Conservation (phyloP, 2,329 filamentous ascomycete genomes). For the Coniella vitis region DNA sequence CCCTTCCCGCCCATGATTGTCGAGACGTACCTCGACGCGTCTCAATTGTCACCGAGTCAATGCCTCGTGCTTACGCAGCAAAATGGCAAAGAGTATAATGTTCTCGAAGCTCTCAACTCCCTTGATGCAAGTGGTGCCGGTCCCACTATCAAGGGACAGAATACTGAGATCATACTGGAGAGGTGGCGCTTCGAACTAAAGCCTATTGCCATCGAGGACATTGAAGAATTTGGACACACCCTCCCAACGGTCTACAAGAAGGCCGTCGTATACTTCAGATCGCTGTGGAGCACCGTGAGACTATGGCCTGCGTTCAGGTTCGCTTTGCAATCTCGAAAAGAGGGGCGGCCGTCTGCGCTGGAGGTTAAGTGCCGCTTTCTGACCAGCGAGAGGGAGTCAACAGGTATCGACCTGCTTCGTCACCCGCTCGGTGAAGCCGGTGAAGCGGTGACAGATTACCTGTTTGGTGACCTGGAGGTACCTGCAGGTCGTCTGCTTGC, state of each 20-base stretch:
- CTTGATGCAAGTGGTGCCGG: slow-evolving; percentile 47
- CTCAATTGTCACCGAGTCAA: slow-evolving; percentile 73
- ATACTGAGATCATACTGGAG: slow-evolving; percentile 76
- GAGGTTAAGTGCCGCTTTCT: slow-evolving; percentile 75
- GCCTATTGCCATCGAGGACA: slow-evolving; percentile 41
- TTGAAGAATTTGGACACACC: slow-evolving; percentile 52
- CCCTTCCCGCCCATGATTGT: slow-evolving; percentile 79
- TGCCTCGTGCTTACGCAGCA: slow-evolving; percentile 84
- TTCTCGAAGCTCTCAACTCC: slow-evolving; percentile 70
- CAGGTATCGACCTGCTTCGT: slow-evolving; percentile 61
- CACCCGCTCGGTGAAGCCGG: slow-evolving; percentile 61
- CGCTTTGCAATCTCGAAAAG: slow-evolving; percentile 63
- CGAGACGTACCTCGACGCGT: slow-evolving; percentile 81
- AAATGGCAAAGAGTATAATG: slow-evolving; percentile 86
- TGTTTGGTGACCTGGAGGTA: slow-evolving; percentile 78
- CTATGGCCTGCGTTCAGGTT: slow-evolving; percentile 85
- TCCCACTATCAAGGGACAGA: slow-evolving; percentile 35
- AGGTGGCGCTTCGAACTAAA: slow-evolving; percentile 84
- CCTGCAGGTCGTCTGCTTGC: slow-evolving; percentile 79
- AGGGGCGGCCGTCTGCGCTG: slow-evolving; percentile 60
- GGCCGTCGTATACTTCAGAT: slow-evolving; percentile 88
- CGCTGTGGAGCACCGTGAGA: slow-evolving; percentile 74
- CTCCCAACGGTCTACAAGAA: slow-evolving; percentile 95
- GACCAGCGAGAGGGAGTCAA: slow-evolving; percentile 49
- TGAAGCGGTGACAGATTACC: slow-evolving; percentile 66